phyloP scores from a whole-genome alignment of 371 early-diverging fungal genomes.

The Sanchytrium tribonematis region DNA sequence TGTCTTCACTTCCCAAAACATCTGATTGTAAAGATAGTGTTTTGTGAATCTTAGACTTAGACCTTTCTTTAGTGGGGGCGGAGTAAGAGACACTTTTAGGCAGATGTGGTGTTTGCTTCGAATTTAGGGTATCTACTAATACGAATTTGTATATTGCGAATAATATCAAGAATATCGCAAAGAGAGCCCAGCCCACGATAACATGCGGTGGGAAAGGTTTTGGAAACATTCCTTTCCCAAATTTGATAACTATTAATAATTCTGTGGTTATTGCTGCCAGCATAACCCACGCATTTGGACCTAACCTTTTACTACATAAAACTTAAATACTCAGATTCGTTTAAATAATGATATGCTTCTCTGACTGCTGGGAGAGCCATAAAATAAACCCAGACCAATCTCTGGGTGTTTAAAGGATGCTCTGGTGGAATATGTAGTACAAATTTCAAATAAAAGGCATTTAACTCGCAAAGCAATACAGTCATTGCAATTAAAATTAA shows the following conservation, averaged over 20 bases:
- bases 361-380: slow-evolving; percentile 55
- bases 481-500: slow-evolving; percentile 27
- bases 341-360: slow-evolving; percentile 65
- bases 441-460: slow-evolving; percentile 75
- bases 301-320: slow-evolving; percentile 16
- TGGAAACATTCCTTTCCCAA: slow-evolving; percentile 51
- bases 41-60: no score
- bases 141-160: neutral
- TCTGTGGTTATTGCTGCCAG: slow-evolving; percentile 62
- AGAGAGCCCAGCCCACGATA: slow-evolving; percentile 36
- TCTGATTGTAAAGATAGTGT: neutral
- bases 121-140: neutral
- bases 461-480: slow-evolving; percentile 41
- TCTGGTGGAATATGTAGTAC: slow-evolving; percentile 76
- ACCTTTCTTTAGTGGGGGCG: no score
- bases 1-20: neutral
- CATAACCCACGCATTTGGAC: slow-evolving; percentile 59
- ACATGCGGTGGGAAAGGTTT: slow-evolving; percentile 42
- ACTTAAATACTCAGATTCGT: slow-evolving; percentile 20
- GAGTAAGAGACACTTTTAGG: no score
- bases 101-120: no score
- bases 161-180: neutral
- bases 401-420: slow-evolving; percentile 44
- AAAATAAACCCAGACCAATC: slow-evolving; percentile 48
- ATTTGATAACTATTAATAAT: slow-evolving; percentile 58